These are phyloP conservation scores for Myrica gale DNA, from an alignment of 306 rosid species.

Conservation along the genomic window DNA sequence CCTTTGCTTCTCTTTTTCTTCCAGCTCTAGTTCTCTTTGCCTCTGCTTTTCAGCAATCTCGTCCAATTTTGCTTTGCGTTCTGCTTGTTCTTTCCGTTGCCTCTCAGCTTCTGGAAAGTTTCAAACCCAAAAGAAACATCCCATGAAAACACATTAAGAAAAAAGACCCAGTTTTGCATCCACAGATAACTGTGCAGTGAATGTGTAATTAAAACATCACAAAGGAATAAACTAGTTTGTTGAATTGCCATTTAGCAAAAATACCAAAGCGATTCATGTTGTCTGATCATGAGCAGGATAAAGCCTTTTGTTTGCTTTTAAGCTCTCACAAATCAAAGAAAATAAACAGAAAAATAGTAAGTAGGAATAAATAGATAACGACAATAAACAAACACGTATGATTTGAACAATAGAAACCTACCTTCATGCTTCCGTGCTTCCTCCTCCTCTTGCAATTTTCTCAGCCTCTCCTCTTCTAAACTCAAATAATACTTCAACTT, in stretches of 20 bases:
- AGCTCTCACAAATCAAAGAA: neutral
- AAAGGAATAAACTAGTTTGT: neutral
- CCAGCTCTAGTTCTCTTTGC: constrained; percentile 74
- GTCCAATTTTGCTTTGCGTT: constrained; percentile 63
- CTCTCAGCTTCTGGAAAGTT: constrained; percentile 75
- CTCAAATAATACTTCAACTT: constrained; percentile 71
- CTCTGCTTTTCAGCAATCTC: constrained; percentile 80
- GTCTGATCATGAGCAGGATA: neutral
- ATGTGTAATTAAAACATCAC: neutral
- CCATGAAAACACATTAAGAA: neutral
- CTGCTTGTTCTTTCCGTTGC: constrained; percentile 68
- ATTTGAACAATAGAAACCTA: constrained; percentile 7
- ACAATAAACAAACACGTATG: neutral
- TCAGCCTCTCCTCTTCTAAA: constrained; percentile 73
- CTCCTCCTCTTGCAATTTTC: constrained; percentile 70
- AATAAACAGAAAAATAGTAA: neutral
- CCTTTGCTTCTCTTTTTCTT: constrained; percentile 69
- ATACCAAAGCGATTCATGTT: neutral
- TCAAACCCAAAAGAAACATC: neutral
- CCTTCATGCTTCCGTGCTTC: constrained; percentile 85
- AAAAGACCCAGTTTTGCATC: neutral
- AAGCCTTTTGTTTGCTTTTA: neutral
- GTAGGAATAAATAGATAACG: too few species aligned
- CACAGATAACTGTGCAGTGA: neutral
- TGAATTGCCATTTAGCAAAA: neutral